Percentiles rank a stretch among this genome's conserved stretches.
Conservation (phyloP, 805 yeast genomes). For the Kluyveromyces lactis region DNA sequence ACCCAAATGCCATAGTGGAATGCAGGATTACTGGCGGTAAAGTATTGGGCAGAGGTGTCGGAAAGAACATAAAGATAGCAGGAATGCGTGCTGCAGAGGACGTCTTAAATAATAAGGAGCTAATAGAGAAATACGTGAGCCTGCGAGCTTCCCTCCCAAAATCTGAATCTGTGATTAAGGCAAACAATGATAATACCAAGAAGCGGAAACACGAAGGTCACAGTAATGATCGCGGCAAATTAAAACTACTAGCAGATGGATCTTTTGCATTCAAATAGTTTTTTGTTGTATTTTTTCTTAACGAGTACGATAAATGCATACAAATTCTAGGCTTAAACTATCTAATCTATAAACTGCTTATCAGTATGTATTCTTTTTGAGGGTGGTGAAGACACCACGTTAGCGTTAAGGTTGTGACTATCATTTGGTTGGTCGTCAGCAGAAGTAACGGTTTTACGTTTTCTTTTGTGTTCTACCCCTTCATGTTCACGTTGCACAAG, state of each 20-base stretch:
- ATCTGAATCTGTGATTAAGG: slow-evolving; percentile 24
- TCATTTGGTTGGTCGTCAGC: neutral
- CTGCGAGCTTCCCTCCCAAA: slow-evolving; percentile 47
- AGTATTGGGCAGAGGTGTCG: slow-evolving; percentile 63
- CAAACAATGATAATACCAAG: slow-evolving; percentile 8
- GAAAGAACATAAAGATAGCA: slow-evolving; percentile 63
- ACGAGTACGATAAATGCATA: neutral
- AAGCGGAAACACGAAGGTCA: neutral
- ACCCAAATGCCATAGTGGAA: slow-evolving; percentile 47
- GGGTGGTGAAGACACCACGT: neutral
- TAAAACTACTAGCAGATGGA: slow-evolving; percentile 3
- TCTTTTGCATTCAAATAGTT: neutral
- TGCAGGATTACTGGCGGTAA: slow-evolving; percentile 58
- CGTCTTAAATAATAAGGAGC: slow-evolving; percentile 51
- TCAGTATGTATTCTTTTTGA: neutral
- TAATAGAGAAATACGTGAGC: slow-evolving; percentile 57
- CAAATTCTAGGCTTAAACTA: neutral
- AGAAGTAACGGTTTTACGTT: neutral
- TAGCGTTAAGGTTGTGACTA: neutral
- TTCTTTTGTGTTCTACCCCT: slow-evolving; percentile 34
- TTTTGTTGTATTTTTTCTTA: too few relatives aligned
- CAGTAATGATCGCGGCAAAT: neutral
- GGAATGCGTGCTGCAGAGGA: slow-evolving; percentile 79
- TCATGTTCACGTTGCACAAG: slow-evolving; percentile 66
- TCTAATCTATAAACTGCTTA: neutral